phyloP scores from a whole-genome alignment of 495 filamentous ascomycete species.

The Annulohypoxylon bovei region DNA sequence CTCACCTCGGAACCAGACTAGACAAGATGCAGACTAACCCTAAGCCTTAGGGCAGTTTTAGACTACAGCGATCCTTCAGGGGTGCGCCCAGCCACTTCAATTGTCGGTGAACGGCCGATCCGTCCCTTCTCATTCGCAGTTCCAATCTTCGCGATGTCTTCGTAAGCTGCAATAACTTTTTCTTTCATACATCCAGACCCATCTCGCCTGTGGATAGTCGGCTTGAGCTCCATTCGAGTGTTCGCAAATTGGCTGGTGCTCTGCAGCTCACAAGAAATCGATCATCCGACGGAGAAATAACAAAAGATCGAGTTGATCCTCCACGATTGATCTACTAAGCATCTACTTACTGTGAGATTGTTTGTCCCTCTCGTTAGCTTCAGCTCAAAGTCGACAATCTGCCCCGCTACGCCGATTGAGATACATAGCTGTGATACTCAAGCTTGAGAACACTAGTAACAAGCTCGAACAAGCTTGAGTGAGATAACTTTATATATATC shows the following conservation, averaged over 20 bases:
- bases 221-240: conserved; percentile 4
- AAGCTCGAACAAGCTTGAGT: conserved; percentile 14
- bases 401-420: conserved; percentile 18
- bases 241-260: conserved; percentile 37
- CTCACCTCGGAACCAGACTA: conserved; percentile 36
- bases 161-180: conserved; percentile 10
- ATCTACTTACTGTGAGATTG: conserved; percentile 24
- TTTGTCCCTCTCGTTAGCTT: neutral
- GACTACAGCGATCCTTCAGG: conserved; percentile 30
- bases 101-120: conserved; percentile 48
- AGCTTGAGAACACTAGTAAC: neutral
- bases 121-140: conserved; percentile 40
- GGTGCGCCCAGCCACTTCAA: conserved; percentile 46
- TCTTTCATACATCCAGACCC: neutral
- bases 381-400: conserved; percentile 1
- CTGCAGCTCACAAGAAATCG: conserved; percentile 18
- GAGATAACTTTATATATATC: conserved; percentile 25
- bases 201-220: conserved; percentile 1
- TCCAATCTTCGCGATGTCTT: conserved; percentile 20
- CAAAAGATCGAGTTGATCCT: conserved; percentile 26
- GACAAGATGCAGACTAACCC: conserved; percentile 30
- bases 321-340: conserved; percentile 21
- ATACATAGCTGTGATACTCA: conserved; percentile 24
- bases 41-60: conserved; percentile 27
- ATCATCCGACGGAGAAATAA: conserved; percentile 18